Percentiles rank a stretch among this genome's conserved stretches.
phyloP scores from a whole-genome alignment of 768 basidiomycete species.

The Agaricus subrufescens region DNA sequence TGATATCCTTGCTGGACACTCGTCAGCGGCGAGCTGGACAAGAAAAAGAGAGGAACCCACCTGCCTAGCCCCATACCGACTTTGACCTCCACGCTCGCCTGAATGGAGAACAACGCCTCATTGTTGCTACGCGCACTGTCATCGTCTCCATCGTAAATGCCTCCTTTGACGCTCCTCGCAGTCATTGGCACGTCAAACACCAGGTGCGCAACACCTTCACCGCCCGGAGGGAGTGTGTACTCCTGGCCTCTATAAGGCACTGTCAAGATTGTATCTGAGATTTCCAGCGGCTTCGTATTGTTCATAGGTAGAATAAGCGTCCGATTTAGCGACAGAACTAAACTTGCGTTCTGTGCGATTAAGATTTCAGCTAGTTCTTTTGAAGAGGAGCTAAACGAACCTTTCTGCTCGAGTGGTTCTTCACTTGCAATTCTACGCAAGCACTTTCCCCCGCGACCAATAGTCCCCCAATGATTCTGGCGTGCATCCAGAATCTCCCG shows the following conservation, averaged over 20 bases:
- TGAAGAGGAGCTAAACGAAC: constrained; percentile 27
- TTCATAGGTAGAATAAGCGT: constrained; percentile 27
- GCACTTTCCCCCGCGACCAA: constrained; percentile 65
- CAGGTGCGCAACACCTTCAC: constrained; percentile 74
- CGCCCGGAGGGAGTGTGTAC: constrained; percentile 68
- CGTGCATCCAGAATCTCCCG: constrained; percentile 78
- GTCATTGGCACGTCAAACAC: constrained; percentile 74
- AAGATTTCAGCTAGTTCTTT: constrained; percentile 4
- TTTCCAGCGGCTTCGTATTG: constrained; percentile 43
- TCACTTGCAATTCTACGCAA: constrained; percentile 73
- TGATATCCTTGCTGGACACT: constrained; percentile 59
- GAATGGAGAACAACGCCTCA: constrained; percentile 64
- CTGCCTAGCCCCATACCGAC: constrained; percentile 53
- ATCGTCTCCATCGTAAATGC: constrained; percentile 47
- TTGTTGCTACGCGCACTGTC: constrained; percentile 27
- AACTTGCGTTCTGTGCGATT: constrained; percentile 54
- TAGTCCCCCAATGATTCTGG: constrained; percentile 55
- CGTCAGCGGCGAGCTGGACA: constrained; percentile 4
- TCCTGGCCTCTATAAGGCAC: constrained; percentile 73
- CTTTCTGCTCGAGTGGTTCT: constrained; percentile 80
- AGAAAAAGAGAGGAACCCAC: constrained; percentile 28
- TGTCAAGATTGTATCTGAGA: constrained; percentile 63
- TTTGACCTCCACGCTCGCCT: constrained; percentile 56
- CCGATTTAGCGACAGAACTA: constrained; percentile 58
- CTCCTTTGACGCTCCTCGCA: constrained; percentile 63